Evolutionary conservation across 2,329 filamentous ascomycete genomes (phyloP).

Genomic region (Blastomyces parvus): DNA sequence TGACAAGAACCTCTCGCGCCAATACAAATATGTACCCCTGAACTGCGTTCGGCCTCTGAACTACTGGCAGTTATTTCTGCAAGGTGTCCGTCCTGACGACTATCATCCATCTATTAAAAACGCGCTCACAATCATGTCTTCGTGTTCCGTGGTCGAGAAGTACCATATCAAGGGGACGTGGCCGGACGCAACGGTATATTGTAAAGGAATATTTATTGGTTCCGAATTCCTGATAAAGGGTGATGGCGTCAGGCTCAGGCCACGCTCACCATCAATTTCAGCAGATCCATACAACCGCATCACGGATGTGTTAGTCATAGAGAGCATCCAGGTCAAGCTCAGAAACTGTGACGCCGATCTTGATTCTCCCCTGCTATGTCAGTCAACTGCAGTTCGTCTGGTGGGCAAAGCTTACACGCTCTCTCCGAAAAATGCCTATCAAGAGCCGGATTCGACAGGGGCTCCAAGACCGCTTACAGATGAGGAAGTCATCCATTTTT

Average conservation of each 20-base stretch:
- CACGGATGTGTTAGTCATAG: slow-evolving; percentile 47
- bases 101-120: slow-evolving; percentile 47
- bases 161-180: slow-evolving; percentile 45
- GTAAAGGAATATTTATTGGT: slow-evolving; percentile 47
- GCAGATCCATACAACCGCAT: slow-evolving; percentile 20
- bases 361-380: slow-evolving; percentile 38
- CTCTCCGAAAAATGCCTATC: slow-evolving; percentile 22
- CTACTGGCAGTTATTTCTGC: slow-evolving; percentile 44
- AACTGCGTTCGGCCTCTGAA: slow-evolving; percentile 47
- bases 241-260: slow-evolving; percentile 46
- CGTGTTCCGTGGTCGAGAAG: slow-evolving; percentile 45
- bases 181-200: slow-evolving; percentile 46
- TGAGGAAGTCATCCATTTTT: slow-evolving; percentile 27
- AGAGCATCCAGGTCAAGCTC: slow-evolving; percentile 44
- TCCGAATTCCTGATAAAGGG: slow-evolving; percentile 46
- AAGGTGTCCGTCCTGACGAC: slow-evolving; percentile 29
- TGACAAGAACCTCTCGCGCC: slow-evolving; percentile 45
- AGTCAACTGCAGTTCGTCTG: slow-evolving; percentile 40
- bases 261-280: slow-evolving; percentile 17
- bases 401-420: slow-evolving; percentile 42
- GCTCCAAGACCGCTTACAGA: slow-evolving; percentile 21
- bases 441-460: slow-evolving; percentile 15
- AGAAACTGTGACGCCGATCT: slow-evolving; percentile 40
- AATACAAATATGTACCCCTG: slow-evolving; percentile 47
- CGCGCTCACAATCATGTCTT: slow-evolving; percentile 45